These are phyloP conservation scores for Cyclotella cryptica DNA, from an alignment of 108 stramenopile species.

Conservation along the genomic window DNA sequence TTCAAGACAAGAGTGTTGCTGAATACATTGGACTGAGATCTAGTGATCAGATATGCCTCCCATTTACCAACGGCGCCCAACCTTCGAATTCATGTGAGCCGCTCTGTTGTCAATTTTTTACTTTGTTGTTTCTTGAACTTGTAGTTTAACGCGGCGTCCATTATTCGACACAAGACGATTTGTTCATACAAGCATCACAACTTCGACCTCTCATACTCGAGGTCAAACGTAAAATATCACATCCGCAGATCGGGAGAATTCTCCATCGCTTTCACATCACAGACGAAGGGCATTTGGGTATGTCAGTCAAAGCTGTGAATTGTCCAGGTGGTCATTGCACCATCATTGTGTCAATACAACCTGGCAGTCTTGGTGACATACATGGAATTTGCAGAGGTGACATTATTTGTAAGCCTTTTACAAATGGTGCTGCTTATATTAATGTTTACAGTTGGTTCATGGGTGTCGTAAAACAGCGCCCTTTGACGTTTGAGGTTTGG, in stretches of 20 bases:
- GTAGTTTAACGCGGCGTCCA: background rate
- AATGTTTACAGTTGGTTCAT: constrained; percentile 11
- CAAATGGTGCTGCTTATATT: constrained; percentile 7
- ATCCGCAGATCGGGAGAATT: background rate
- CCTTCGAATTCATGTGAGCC: constrained; percentile 2
- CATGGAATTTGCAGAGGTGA: constrained; percentile 32
- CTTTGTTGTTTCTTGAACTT: background rate
- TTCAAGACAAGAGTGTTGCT: constrained; percentile 10
- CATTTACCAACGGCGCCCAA: constrained; percentile 9
- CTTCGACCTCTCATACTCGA: constrained; percentile 34
- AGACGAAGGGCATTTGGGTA: constrained; percentile 13
- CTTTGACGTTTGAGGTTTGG: constrained; percentile 32
- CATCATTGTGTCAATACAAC: background rate
- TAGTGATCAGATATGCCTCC: constrained; percentile 5
- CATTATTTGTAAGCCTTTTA: constrained; percentile 36
- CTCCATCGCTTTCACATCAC: constrained; percentile 36
- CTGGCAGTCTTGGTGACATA: constrained; percentile 8
- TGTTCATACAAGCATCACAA: constrained; percentile 22
- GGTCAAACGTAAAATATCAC: constrained; percentile 12
- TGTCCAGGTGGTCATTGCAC: background rate
- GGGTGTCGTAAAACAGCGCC: constrained; percentile 9
- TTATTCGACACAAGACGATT: background rate
- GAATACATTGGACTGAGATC: background rate
- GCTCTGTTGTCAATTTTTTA: background rate
- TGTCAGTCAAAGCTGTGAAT: background rate